phyloP scores from a whole-genome alignment of 495 filamentous ascomycete species.

The Penicillium cinerascens region DNA sequence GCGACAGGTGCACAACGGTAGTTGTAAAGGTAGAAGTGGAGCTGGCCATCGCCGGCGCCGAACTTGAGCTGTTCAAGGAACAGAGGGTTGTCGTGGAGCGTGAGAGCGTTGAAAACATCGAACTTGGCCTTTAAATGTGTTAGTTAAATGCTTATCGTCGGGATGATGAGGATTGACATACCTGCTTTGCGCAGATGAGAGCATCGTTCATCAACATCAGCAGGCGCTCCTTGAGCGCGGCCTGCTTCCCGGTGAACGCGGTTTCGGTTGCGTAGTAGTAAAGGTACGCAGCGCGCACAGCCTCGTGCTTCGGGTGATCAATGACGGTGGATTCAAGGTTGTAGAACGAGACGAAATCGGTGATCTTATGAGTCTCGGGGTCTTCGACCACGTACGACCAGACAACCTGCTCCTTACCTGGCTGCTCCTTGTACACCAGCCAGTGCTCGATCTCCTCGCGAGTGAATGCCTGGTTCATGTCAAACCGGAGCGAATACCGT shows the following conservation, averaged over 20 bases:
- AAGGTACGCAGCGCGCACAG: conserved; percentile 83
- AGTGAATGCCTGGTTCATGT: conserved; percentile 78
- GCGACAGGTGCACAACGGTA: conserved; percentile 78
- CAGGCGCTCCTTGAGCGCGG: conserved; percentile 65
- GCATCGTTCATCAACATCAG: conserved; percentile 79
- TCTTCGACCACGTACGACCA: conserved; percentile 92
- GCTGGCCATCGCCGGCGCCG: conserved; percentile 84
- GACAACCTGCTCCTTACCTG: conserved; percentile 70
- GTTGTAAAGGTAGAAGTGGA: conserved; percentile 97
- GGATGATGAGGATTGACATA: conserved; percentile 15
- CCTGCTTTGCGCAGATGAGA: conserved; percentile 79
- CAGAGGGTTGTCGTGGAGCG: conserved; percentile 85
- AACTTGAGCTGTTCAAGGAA: conserved; percentile 94
- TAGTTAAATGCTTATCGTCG: conserved; percentile 3
- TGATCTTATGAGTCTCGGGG: conserved; percentile 70
- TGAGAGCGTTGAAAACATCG: conserved; percentile 96
- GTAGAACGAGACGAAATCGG: conserved; percentile 96
- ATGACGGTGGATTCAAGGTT: conserved; percentile 90
- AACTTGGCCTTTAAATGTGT: conserved; percentile 57
- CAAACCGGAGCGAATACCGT: conserved; percentile 73
- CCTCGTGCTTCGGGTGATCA: conserved; percentile 66
- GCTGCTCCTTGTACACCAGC: conserved; percentile 64
- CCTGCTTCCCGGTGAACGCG: conserved; percentile 59
- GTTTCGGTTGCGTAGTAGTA: conserved; percentile 93
- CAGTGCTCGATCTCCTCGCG: conserved; percentile 82